These are phyloP conservation scores for Russula earlei DNA, from an alignment of 768 basidiomycete species.

Conservation along the genomic window DNA sequence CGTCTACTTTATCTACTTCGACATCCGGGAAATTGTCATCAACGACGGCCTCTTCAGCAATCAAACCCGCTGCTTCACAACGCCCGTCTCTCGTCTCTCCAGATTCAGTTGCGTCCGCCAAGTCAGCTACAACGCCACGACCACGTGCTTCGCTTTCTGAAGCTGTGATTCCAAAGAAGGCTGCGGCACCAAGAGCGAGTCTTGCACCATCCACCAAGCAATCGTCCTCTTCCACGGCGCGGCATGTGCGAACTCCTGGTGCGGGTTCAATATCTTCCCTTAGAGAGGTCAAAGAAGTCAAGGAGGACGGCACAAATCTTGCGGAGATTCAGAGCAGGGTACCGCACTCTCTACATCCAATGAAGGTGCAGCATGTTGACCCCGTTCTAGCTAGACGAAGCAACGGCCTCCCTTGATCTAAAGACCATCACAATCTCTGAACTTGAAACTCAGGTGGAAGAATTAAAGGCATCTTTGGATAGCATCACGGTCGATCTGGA, in stretches of 20 bases:
- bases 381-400: slow-evolving; percentile 46
- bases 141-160: slow-evolving; percentile 66
- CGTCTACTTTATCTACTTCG: slow-evolving; percentile 17
- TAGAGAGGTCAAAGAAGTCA: slow-evolving; percentile 57
- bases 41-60: slow-evolving; percentile 26
- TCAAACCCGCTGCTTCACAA: slow-evolving; percentile 29
- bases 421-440: slow-evolving; percentile 42
- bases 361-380: background rate
- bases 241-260: slow-evolving; percentile 34
- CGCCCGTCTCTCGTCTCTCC: slow-evolving; percentile 52
- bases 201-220: slow-evolving; percentile 28
- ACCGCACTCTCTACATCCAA: background rate
- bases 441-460: slow-evolving; percentile 45
- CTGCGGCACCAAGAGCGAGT: slow-evolving; percentile 21
- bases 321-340: slow-evolving; percentile 57
- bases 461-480: slow-evolving; percentile 42
- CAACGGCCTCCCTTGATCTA: slow-evolving; percentile 40
- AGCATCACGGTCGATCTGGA: slow-evolving; percentile 37
- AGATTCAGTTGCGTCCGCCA: slow-evolving; percentile 31
- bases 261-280: slow-evolving; percentile 65
- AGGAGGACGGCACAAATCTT: slow-evolving; percentile 48
- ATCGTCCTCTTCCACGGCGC: slow-evolving; percentile 29
- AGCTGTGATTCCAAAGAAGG: slow-evolving; percentile 40
- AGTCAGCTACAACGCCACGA: slow-evolving; percentile 29
- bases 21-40: slow-evolving; percentile 17